Conservation (phyloP, 2,329 filamentous ascomycete species). For the Teratosphaeria gauchensis region DNA sequence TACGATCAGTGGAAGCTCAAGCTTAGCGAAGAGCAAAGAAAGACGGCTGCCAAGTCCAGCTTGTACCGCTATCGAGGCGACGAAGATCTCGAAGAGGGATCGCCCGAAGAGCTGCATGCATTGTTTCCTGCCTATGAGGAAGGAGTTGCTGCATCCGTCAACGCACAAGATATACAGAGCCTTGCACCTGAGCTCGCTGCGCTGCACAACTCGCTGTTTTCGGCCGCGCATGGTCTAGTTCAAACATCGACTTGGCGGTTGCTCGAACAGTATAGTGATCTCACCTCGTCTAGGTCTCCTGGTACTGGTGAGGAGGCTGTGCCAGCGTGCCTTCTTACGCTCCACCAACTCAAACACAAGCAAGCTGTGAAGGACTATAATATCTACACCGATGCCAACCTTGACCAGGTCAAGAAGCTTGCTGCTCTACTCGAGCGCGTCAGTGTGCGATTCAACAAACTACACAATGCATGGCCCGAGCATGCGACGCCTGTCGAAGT, state of each 20-base stretch:
- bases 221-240: neutral
- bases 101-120: constrained; percentile 40
- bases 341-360: neutral
- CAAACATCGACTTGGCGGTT: neutral
- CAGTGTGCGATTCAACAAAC: constrained; percentile 60
- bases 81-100: constrained; percentile 64
- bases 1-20: constrained; percentile 73
- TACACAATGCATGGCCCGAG: constrained; percentile 55
- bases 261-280: neutral
- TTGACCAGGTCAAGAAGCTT: constrained; percentile 64
- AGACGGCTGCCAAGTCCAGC: constrained; percentile 62
- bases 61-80: constrained; percentile 78
- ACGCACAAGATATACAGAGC: neutral
- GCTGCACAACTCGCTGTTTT: neutral
- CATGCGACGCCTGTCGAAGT: constrained; percentile 78
- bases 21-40: constrained; percentile 64
- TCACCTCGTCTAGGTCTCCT: neutral
- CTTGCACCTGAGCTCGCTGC: neutral
- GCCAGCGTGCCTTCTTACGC: neutral
- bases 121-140: constrained; percentile 1
- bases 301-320: neutral
- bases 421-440: constrained; percentile 60
- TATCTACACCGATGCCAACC: constrained; percentile 78
- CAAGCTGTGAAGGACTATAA: constrained; percentile 49
- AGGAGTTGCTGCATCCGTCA: neutral